Conservation (phyloP, 208 protist genomes). For the Dictyostelium gargantuum region DNA sequence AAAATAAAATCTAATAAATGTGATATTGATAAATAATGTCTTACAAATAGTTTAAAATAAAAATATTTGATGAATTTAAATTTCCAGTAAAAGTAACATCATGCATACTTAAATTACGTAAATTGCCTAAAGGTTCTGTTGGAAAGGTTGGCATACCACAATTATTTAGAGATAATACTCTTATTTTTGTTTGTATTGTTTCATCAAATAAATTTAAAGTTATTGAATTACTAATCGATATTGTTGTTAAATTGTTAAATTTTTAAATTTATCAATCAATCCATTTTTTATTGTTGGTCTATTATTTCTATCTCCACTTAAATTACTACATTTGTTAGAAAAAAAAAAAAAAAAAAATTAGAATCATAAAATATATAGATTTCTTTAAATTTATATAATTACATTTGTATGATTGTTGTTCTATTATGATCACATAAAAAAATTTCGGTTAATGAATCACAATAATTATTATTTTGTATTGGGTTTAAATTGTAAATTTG, state of each 20-base stretch:
- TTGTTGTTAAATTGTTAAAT: background rate
- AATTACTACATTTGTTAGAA: background rate
- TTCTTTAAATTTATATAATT: background rate
- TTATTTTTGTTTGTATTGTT: background rate
- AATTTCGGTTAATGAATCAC: background rate
- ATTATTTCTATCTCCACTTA: background rate
- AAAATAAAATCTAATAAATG: too few species aligned
- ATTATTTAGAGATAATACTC: background rate
- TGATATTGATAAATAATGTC: too few species aligned
- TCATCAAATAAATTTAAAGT: background rate
- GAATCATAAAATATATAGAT: background rate
- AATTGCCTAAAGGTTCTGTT: background rate
- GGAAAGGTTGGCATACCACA: background rate
- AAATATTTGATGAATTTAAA: background rate
- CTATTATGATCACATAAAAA: background rate
- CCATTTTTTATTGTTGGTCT: background rate
- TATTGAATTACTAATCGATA: background rate
- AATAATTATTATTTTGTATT: background rate
- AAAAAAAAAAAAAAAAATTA: background rate
- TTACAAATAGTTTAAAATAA: too few species aligned
- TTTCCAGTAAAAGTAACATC: background rate
- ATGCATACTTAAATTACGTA: background rate
- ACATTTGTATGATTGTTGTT: background rate
- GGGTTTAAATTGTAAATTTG: background rate
- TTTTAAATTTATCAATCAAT: background rate